Conservation (phyloP, 2,329 filamentous ascomycete genomes). For the Talaromyces islandicus region DNA sequence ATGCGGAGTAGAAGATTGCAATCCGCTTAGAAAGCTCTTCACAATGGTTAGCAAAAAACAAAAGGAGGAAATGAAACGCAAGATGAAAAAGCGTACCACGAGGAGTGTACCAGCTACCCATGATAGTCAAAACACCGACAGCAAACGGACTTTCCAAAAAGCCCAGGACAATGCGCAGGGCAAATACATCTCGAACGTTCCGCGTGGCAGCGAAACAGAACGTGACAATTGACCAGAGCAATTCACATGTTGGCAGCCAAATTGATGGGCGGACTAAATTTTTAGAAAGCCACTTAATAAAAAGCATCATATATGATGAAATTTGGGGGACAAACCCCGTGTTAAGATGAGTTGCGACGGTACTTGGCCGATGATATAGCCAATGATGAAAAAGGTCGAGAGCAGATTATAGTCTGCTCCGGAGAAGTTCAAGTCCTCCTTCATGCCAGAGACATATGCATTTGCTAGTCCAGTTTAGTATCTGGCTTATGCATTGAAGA, state of each 20-base stretch:
- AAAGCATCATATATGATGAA: not conserved
- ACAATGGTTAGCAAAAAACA: not conserved
- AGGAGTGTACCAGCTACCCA: conserved; percentile 14
- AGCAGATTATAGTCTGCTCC: conserved; percentile 11
- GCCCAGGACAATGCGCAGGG: conserved; percentile 16
- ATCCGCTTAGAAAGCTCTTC: conserved; percentile 19
- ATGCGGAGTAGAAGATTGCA: conserved; percentile 18
- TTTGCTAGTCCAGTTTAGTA: conserved; percentile 2
- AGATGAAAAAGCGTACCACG: conserved; percentile 3
- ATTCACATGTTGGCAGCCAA: conserved; percentile 16
- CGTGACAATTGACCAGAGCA: conserved; percentile 18
- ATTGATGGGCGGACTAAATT: conserved; percentile 13
- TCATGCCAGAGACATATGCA: conserved; percentile 12
- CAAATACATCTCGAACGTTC: conserved; percentile 17
- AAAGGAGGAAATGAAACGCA: not conserved
- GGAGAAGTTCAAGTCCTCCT: conserved; percentile 9
- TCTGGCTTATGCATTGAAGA: not conserved
- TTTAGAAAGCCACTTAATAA: not conserved
- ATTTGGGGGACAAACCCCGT: conserved; percentile 2
- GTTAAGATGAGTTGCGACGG: conserved; percentile 9
- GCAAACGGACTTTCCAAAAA: conserved; percentile 16
- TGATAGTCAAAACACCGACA: conserved; percentile 17
- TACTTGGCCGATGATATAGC: conserved; percentile 9
- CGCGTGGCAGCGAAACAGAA: conserved; percentile 19
- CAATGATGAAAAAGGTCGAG: conserved; percentile 11